phyloP scores from a whole-genome alignment of 768 basidiomycete genomes.

The Xerocomellus amylosporus region DNA sequence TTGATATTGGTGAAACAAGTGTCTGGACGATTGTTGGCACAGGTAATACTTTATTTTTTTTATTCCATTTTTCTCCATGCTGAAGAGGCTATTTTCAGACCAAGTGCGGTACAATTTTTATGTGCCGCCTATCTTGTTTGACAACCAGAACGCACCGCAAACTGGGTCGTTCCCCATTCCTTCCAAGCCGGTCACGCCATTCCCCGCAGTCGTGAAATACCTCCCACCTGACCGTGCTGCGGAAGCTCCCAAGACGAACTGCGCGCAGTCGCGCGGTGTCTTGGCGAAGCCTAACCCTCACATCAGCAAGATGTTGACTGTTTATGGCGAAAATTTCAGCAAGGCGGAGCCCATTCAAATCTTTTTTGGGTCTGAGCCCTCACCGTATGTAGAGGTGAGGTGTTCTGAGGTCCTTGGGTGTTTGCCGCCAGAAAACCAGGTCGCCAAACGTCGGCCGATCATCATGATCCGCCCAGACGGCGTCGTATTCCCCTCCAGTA shows the following conservation, averaged over 20 bases:
- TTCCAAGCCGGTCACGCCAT: conserved; percentile 79
- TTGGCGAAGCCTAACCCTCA: conserved; percentile 77
- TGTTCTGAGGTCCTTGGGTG: conserved; percentile 85
- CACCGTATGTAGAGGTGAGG: conserved; percentile 83
- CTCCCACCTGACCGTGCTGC: conserved; percentile 85
- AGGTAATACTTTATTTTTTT: conserved; percentile 42
- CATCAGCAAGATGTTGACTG: conserved; percentile 74
- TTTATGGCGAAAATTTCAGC: conserved; percentile 87
- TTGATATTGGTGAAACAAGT: conserved; percentile 90
- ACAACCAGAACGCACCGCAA: conserved; percentile 71
- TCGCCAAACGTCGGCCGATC: conserved; percentile 71
- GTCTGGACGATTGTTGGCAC: conserved; percentile 95
- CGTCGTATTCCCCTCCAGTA: conserved; percentile 80
- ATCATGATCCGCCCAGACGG: conserved; percentile 82
- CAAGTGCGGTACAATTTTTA: conserved; percentile 94
- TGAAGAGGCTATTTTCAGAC: conserved; percentile 45
- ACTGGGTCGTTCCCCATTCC: conserved; percentile 76
- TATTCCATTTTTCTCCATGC: conserved; percentile 6
- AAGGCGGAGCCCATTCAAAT: conserved; percentile 78
- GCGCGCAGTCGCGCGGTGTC: conserved; percentile 61
- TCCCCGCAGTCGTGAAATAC: conserved; percentile 87
- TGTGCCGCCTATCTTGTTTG: conserved; percentile 80
- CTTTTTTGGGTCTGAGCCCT: conserved; percentile 85
- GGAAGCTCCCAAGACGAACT: conserved; percentile 74
- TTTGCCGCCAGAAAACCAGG: conserved; percentile 68